Base-by-base conservation (phyloP, 495 filamentous ascomycete species). In the Aspergillus steynii region DNA sequence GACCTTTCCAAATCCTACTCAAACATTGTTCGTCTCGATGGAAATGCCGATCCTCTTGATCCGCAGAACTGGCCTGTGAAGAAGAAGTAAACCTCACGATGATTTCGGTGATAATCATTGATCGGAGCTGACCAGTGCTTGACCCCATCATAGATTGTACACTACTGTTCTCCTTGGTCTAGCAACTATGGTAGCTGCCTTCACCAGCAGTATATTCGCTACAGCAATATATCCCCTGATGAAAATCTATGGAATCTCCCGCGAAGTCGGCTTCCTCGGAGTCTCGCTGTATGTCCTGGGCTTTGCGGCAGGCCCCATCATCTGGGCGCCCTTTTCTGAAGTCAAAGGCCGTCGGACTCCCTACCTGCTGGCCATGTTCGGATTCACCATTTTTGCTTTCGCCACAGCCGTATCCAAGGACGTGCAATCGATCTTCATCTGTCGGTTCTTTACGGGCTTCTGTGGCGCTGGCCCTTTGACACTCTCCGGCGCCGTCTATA, bases 401-500 rank as follows among this genome's bases (percentile, higher is more conserved):
- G 87, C 66, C 0, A 84, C 79, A 0, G 88, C 83, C 1, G 77
- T 80, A 0, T 77, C 84, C 2, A 89, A 89, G 67, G 86, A 90
- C 55, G 74, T 89, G 31, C 86, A 89, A 68, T 86, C 86, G 0
- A 60, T 89, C n/a, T 72, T 89, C 68, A 71, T 90, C 49, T 86
- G 82, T n/a, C 75, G 88, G 3, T 91, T 90, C 71, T 90, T 88
- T 63, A 74, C 79, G 6, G 88, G 85, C 1, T 77, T 90, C 48
- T 90, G 90, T 65, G 83, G 83, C 1, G 69, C 70, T 61, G 90
- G 86, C 67, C 92, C 93, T 0, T 72, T 97, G 8, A 88, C 93
- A 25, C 89, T 97, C 47, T 91, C 96, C 1, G 92, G 88, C 7
- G 93, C 93, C 47, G 84, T 96, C 42, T 96, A 96, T 77, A 88